These are phyloP conservation scores for Microbotryum silenes-acaulis DNA, from an alignment of 1,284 basidiomycete genomes.

Conservation along the genomic window DNA sequence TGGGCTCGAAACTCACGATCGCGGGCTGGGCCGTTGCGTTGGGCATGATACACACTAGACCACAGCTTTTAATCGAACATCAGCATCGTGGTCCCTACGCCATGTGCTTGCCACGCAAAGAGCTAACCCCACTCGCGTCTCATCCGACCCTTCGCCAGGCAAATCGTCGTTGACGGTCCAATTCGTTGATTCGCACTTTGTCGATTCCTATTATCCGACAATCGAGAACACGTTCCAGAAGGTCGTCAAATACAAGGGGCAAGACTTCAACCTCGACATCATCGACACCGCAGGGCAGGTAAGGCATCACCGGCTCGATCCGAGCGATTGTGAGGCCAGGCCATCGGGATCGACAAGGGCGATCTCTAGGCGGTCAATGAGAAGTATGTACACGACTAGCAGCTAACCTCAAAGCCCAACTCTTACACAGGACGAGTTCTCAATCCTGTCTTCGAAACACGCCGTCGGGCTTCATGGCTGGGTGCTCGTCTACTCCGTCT, in stretches of 20 bases:
- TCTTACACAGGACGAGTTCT: conserved; percentile 68
- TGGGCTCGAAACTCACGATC: not conserved
- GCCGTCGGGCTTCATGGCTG: conserved; percentile 46
- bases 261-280: conserved; percentile 90
- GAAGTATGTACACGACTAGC: not conserved
- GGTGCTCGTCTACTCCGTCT: conserved; percentile 89
- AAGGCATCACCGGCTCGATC: conserved; percentile 18
- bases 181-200: conserved; percentile 54
- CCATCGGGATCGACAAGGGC: too few relatives aligned
- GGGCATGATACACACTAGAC: not conserved
- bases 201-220: conserved; percentile 86
- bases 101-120: not conserved
- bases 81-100: not conserved
- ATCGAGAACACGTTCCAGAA: conserved; percentile 87
- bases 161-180: conserved; percentile 71
- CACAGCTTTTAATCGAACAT: not conserved
- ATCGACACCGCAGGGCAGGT: conserved; percentile 91
- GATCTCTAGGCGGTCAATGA: not conserved
- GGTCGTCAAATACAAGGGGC: conserved; percentile 67
- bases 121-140: not conserved
- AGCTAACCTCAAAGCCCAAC: not conserved
- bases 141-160: conserved; percentile 45
- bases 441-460: conserved; percentile 47
- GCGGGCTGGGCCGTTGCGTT: not conserved
- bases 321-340: not conserved